Base-by-base conservation (phyloP, 345 rosid genomes). In the Salix suchowensis region DNA sequence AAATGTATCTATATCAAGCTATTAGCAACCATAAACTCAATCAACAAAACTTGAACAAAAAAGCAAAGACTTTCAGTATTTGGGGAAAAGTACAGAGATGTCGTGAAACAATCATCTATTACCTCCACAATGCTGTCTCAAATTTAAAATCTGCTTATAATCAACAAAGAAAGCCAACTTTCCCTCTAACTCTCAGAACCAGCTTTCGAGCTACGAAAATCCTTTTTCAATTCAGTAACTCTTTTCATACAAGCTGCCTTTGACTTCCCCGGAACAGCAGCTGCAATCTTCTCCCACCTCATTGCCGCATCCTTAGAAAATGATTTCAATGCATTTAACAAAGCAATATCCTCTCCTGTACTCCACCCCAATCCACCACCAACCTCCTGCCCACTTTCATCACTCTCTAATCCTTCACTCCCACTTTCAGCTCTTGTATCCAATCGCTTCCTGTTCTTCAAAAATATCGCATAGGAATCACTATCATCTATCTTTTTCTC, bases 221-320 rank as follows among this genome's bases (percentile, higher is more conserved):
- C 96, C 83, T 42, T 95, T 66, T 93, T 93, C 89, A 95, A 79
- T 46, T 88, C 94, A 0, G 97, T 65, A 81, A 93, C 90, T 84
- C 98, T 90, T 87, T 90, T 95, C 85, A 89, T 77, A 87, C 98
- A 95, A 84, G 86, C 94, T 0, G 90, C 91, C 85, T 88, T 95
- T 0, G 97, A 76, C 82, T 86, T 95, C 71, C 93, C 96, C 0
- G 94, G 97, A 44, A 95, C 97, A 21, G 94, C 97, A 18, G 97
- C 97, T 0, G 92, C 80, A 61, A 95, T 85, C 88, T 93, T 95
- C 83, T 95, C 99, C 99, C 99, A 93, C 77, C 98, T 88, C 99
- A 89, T 89, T 9, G 96, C 65, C 28, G 60, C 88, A 6, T 95
- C 98, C 82, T 91, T 95, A 0, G 94, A 96, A 78, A 93, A 93